phyloP scores from a whole-genome alignment of 257 asterid genomes.

The Solanum neorickii region DNA sequence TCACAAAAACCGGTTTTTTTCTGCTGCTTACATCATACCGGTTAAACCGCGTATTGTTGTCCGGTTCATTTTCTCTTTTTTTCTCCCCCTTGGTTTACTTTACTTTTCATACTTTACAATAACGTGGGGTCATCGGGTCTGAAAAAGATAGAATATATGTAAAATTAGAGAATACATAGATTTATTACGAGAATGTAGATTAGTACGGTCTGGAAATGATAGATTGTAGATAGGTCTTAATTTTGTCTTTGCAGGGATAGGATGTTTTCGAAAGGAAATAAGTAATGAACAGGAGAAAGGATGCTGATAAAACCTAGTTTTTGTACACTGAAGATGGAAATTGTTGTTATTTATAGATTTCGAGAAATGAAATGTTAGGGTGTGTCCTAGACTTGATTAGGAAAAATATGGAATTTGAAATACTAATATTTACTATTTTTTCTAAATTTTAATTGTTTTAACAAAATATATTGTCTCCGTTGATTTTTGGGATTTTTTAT shows the following conservation, averaged over 20 bases:
- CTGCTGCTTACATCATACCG: neutral
- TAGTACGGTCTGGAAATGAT: accelerated
- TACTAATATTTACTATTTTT: neutral
- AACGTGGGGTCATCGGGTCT: neutral
- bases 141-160: neutral
- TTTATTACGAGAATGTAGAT: neutral
- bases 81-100: neutral
- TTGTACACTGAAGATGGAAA: neutral
- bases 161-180: too few species aligned
- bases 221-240: neutral
- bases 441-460: neutral
- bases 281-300: neutral
- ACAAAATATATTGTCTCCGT: neutral
- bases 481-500: neutral
- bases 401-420: neutral
- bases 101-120: neutral
- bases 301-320: neutral
- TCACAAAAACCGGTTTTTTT: slow-evolving; percentile 34
- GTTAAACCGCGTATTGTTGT: neutral
- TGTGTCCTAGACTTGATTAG: neutral
- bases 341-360: neutral
- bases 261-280: neutral
- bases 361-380: neutral
- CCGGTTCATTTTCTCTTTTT: neutral
- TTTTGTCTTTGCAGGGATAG: neutral